phyloP scores from a whole-genome alignment of 306 rosid species.

The Trifolium dubium region DNA sequence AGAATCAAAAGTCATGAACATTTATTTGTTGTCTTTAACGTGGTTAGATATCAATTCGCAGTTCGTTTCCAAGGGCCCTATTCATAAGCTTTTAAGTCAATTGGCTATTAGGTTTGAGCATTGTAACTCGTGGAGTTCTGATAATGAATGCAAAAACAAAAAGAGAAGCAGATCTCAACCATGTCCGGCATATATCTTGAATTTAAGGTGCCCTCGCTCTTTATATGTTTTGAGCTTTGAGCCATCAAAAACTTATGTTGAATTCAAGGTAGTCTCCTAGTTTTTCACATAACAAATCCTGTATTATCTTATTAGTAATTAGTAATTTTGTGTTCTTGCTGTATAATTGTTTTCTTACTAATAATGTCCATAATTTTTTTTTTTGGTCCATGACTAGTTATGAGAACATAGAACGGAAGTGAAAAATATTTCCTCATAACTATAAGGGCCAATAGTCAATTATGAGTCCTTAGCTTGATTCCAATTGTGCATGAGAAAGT shows the following conservation, averaged over 20 bases:
- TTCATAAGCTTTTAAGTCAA: slow-evolving; percentile 85
- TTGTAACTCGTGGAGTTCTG: slow-evolving; percentile 49
- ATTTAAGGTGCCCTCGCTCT: slow-evolving; percentile 76
- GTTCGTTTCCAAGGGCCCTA: slow-evolving; percentile 84
- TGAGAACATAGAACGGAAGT: not conserved
- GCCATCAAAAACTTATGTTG: slow-evolving; percentile 81
- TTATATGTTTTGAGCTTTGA: slow-evolving; percentile 81
- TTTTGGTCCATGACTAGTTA: slow-evolving; percentile 2
- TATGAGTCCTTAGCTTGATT: not conserved
- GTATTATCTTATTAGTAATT: slow-evolving; percentile 12
- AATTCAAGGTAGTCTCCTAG: slow-evolving; percentile 72
- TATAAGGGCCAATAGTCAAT: slow-evolving; percentile 14
- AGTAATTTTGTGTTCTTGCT: slow-evolving; percentile 22
- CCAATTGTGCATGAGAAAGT: not conserved
- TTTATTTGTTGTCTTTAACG: slow-evolving; percentile 61
- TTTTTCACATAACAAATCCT: slow-evolving; percentile 23
- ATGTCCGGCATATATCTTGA: slow-evolving; percentile 73
- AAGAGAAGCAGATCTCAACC: slow-evolving; percentile 75
- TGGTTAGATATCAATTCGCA: slow-evolving; percentile 79
- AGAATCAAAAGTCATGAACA: slow-evolving; percentile 35
- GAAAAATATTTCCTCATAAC: not conserved
- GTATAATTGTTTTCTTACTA: slow-evolving; percentile 24
- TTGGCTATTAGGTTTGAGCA: slow-evolving; percentile 66
- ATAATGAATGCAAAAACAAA: slow-evolving; percentile 51
- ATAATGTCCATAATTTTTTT: slow-evolving; percentile 23